phyloP scores from a whole-genome alignment of 2,329 filamentous ascomycete species.

The Diatrype stigma region DNA sequence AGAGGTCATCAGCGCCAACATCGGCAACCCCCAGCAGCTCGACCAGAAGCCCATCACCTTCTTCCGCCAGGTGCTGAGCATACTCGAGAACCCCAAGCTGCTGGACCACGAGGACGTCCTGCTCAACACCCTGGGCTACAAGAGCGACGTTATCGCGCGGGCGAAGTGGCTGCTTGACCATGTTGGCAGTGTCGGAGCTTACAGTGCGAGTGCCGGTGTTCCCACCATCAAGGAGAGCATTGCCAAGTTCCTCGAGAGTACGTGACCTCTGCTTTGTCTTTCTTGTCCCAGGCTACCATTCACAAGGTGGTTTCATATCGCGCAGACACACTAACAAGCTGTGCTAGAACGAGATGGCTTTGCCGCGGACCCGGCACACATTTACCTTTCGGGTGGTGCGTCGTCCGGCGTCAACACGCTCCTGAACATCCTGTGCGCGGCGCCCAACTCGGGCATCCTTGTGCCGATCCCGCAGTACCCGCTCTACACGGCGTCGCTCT shows the following conservation, averaged over 20 bases:
- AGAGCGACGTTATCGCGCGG: slow-evolving; percentile 81
- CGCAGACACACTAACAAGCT: slow-evolving; percentile 9
- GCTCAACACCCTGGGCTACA: slow-evolving; percentile 72
- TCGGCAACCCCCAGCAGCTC: slow-evolving; percentile 97
- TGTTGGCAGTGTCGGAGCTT: slow-evolving; percentile 89
- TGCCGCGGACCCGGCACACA: slow-evolving; percentile 71
- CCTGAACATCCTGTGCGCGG: slow-evolving; percentile 80
- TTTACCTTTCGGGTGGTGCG: slow-evolving; percentile 89
- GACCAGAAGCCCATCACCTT: slow-evolving; percentile 99
- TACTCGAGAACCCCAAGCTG: slow-evolving; percentile 84
- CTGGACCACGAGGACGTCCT: slow-evolving; percentile 81
- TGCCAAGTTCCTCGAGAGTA: slow-evolving; percentile 86
- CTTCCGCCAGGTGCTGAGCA: slow-evolving; percentile 92
- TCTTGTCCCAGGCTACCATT: not conserved
- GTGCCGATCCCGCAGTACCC: slow-evolving; percentile 98
- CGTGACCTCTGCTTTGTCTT: slow-evolving; percentile 26
- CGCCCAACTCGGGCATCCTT: slow-evolving; percentile 74
- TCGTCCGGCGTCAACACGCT: slow-evolving; percentile 94
- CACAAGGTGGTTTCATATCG: not conserved
- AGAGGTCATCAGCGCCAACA: slow-evolving; percentile 93
- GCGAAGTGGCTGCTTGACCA: slow-evolving; percentile 76
- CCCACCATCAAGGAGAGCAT: slow-evolving; percentile 84
- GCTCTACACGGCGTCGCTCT: slow-evolving; percentile 89
- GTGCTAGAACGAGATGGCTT: slow-evolving; percentile 75
- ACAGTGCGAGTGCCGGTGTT: slow-evolving; percentile 89